phyloP scores from a whole-genome alignment of 345 rosid genomes.

The Sisymbrium altissimum region DNA sequence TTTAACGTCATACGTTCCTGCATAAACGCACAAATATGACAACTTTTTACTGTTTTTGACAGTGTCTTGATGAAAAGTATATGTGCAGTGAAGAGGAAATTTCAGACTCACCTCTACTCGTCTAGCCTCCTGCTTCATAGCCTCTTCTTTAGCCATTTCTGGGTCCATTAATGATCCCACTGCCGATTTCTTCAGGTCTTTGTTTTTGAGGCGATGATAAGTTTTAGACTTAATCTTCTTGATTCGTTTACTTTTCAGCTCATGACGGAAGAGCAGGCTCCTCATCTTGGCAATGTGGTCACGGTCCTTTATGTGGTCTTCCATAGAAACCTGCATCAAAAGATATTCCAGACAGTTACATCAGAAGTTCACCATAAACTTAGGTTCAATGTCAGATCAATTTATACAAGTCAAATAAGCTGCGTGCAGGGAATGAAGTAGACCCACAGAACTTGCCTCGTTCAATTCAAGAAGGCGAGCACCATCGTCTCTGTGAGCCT shows the following conservation, averaged over 20 bases:
- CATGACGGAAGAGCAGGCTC: conserved; percentile 85
- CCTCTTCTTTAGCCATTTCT: conserved; percentile 78
- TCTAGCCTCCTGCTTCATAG: conserved; percentile 65
- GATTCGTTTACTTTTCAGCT: conserved; percentile 70
- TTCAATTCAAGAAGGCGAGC: conserved; percentile 81
- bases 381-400: not conserved
- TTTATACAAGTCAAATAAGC: not conserved
- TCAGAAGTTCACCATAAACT: not conserved
- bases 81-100: not conserved
- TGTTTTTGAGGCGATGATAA: conserved; percentile 69
- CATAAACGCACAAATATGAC: conserved; percentile 21
- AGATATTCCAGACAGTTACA: conserved; percentile 1
- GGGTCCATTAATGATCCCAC: conserved; percentile 63
- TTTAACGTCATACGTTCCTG: conserved; percentile 81
- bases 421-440: not conserved
- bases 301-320: conserved; percentile 59
- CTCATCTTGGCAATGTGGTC: conserved; percentile 79
- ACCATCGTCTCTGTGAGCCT: conserved; percentile 85
- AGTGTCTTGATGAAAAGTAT: not conserved
- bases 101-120: conserved; percentile 70
- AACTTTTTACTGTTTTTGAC: not conserved
- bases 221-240: conserved; percentile 94
- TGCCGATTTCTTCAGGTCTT: conserved; percentile 52
- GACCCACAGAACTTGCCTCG: conserved; percentile 46
- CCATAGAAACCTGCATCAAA: conserved; percentile 61